Evolutionary conservation across 371 early-diverging fungal genomes (phyloP).

Genomic region (Mortierella sp.): DNA sequence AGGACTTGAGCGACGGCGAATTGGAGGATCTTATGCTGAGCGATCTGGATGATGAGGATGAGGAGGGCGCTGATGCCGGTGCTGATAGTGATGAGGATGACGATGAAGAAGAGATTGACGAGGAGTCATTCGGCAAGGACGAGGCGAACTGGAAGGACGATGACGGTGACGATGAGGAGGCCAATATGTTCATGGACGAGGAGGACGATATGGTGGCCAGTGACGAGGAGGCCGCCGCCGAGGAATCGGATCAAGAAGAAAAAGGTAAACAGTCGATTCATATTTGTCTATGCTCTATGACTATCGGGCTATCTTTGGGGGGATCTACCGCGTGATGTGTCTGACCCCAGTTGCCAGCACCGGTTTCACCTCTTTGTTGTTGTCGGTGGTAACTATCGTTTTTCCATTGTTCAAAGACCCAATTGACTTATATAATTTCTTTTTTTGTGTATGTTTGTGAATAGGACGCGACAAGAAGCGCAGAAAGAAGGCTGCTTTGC

Average conservation of each 20-base stretch:
- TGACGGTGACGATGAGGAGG: conserved; percentile 62
- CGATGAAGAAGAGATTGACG: conserved; percentile 54
- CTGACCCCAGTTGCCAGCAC: background rate
- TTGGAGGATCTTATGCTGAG: conserved; percentile 69
- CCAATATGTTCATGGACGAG: conserved; percentile 54
- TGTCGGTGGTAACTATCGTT: background rate
- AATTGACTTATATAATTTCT: background rate
- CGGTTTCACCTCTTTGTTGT: background rate
- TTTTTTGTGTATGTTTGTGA: background rate
- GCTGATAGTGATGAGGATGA: conserved; percentile 40
- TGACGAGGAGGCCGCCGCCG: conserved; percentile 38
- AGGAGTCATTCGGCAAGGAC: conserved; percentile 64
- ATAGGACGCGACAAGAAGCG: conserved; percentile 62
- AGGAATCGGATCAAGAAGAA: conserved; percentile 53
- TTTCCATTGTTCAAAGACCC: background rate
- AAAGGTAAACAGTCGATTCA: conserved; percentile 23
- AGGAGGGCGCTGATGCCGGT: conserved; percentile 35
- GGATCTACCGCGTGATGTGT: background rate
- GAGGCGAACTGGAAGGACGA: conserved; percentile 61
- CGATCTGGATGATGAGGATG: conserved; percentile 60
- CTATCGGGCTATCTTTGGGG: background rate
- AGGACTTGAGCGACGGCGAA: conserved; percentile 62
- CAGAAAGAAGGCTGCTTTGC: conserved; percentile 71
- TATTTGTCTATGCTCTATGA: background rate
- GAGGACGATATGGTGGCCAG: conserved; percentile 47